Conservation (phyloP, 129 eudicot species). For the Cynara cardunculus region DNA sequence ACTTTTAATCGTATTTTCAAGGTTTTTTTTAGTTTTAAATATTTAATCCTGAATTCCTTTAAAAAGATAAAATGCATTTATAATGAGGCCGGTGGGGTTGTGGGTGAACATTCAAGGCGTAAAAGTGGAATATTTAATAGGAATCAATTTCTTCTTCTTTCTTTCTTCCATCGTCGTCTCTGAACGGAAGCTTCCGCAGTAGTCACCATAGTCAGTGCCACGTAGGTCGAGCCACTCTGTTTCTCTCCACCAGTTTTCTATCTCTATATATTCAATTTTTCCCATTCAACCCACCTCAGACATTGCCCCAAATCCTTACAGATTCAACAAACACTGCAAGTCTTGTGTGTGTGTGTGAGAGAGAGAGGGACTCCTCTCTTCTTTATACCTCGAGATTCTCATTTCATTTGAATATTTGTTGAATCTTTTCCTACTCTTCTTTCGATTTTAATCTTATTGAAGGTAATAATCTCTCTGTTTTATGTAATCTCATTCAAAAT, state of each 20-base stretch:
- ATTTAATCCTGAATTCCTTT: neutral
- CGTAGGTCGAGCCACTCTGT: slow-evolving; percentile 6
- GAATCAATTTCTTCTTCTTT: slow-evolving; percentile 4
- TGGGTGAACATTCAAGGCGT: slow-evolving; percentile 7
- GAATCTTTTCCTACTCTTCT: slow-evolving; percentile 20
- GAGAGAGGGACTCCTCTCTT: neutral
- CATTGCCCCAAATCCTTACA: slow-evolving; percentile 22
- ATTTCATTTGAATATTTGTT: slow-evolving; percentile 16
- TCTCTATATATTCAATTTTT: slow-evolving; percentile 3
- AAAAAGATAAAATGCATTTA: neutral
- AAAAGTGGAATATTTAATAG: neutral
- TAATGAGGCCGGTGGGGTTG: neutral
- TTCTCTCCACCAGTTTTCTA: neutral
- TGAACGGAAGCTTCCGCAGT: slow-evolving; percentile 24
- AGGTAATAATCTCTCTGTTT: slow-evolving; percentile 14
- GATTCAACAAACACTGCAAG: slow-evolving; percentile 4
- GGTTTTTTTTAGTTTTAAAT: neutral
- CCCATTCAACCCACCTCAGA: neutral
- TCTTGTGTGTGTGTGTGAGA: slow-evolving; percentile 8
- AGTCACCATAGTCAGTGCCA: neutral
- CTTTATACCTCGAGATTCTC: slow-evolving; percentile 32
- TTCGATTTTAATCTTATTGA: slow-evolving; percentile 5
- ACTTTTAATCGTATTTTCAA: too few species aligned
- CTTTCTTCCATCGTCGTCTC: neutral
- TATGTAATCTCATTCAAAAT: neutral